Conservation (phyloP, 805 yeast genomes). For the Pichia eremophila region DNA sequence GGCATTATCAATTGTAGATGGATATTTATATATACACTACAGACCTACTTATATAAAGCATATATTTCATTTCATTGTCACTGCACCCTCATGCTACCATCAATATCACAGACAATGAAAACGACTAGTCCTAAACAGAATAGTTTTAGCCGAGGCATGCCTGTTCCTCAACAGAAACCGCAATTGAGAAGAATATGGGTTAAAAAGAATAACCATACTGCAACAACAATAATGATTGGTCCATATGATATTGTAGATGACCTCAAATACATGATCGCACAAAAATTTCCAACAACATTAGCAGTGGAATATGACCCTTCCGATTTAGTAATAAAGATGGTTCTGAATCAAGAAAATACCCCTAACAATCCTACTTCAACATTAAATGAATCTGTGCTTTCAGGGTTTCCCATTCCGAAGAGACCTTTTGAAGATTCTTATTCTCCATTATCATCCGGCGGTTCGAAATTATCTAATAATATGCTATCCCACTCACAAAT, state of each 20-base stretch:
- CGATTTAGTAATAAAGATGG: conserved; percentile 37
- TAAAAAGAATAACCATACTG: conserved; percentile 37
- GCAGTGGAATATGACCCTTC: conserved; percentile 61
- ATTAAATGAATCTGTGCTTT: not conserved
- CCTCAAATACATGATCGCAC: conserved; percentile 53
- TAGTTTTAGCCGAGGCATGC: not conserved
- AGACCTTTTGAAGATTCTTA: not conserved
- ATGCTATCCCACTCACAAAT: not conserved
- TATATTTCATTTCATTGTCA: not conserved
- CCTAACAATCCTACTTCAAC: not conserved
- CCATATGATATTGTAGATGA: conserved; percentile 72
- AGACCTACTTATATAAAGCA: no score
- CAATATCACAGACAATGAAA: not conserved
- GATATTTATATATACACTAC: no score
- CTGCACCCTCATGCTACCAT: not conserved
- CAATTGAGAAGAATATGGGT: conserved; percentile 44
- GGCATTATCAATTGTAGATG: no score
- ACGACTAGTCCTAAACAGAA: not conserved
- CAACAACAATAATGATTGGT: conserved; percentile 61
- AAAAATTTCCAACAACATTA: conserved; percentile 59
- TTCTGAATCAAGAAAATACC: conserved; percentile 10
- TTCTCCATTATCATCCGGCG: not conserved
- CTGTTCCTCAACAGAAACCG: not conserved
- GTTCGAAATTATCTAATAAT: not conserved
- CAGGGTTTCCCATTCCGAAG: not conserved